Evolutionary conservation across 2,329 filamentous ascomycete species (phyloP).

Genomic region (Cytospora paraplurivora): DNA sequence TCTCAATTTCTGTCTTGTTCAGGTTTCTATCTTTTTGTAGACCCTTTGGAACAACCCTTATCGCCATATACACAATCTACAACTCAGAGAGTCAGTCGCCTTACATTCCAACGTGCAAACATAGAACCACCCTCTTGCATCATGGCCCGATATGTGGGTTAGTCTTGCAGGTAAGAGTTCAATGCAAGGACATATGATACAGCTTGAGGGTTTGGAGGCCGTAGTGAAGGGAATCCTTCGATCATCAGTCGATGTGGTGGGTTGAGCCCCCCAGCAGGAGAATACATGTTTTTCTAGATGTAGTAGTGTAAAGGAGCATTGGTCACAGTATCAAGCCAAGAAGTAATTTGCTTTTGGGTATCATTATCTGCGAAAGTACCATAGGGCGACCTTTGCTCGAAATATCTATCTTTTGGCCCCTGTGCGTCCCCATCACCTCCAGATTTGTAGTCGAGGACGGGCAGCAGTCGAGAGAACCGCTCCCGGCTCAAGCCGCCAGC

Average conservation of each 20-base stretch:
- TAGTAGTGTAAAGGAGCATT: not conserved
- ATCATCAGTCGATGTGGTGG: not conserved
- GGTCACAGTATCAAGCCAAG: not conserved
- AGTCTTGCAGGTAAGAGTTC: too few species aligned
- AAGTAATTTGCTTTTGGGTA: slow-evolving; percentile 12
- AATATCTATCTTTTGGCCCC: not conserved
- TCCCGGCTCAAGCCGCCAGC: slow-evolving; percentile 11
- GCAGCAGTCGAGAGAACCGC: too few species aligned
- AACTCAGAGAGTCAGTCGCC: too few species aligned
- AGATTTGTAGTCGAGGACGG: too few species aligned
- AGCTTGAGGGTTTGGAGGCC: not conserved
- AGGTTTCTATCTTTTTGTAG: not conserved
- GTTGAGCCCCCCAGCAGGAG: not conserved
- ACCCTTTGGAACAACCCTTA: not conserved
- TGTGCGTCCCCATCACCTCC: not conserved
- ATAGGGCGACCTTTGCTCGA: not conserved
- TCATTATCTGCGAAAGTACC: slow-evolving; percentile 9
- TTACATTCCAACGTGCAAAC: too few species aligned
- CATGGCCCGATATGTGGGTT: not conserved
- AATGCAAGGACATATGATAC: not conserved
- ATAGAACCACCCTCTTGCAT: not conserved
- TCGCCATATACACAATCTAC: not conserved
- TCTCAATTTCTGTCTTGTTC: not conserved
- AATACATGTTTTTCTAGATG: not conserved
- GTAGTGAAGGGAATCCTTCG: not conserved